A percentile compares a stretch with the other conserved stretches of the same genome.
phyloP scores from a whole-genome alignment of 2,329 filamentous ascomycete genomes.

The Ophiostoma sp. region DNA sequence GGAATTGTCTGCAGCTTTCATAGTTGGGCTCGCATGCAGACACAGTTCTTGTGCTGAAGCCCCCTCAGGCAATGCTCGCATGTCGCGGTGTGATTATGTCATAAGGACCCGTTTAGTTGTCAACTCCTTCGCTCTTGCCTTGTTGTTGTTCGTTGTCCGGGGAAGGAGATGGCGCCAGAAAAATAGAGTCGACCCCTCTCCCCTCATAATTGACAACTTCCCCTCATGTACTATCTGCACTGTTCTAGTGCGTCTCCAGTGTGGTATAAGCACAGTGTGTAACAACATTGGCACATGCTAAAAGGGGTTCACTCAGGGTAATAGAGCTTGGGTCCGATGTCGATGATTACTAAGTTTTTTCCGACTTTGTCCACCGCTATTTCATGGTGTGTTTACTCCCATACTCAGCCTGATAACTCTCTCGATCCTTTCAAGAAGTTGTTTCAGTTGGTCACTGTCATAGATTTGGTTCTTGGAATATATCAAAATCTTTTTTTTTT shows the following conservation, averaged over 20 bases:
- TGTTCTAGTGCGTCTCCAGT: not conserved
- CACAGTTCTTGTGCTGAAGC: not conserved
- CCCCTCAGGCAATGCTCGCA: not conserved
- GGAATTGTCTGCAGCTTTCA: not conserved
- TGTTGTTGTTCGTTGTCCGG: constrained; percentile 25
- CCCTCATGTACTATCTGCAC: not conserved
- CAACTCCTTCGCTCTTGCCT: constrained; percentile 14
- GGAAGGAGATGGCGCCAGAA: constrained; percentile 20
- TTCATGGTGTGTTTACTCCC: not conserved
- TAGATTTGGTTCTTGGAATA: not conserved
- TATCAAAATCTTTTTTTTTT: not conserved
- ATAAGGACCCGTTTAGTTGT: not conserved
- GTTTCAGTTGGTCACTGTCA: not conserved
- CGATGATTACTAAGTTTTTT: not conserved
- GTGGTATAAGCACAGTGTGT: not conserved
- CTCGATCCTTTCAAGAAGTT: not conserved
- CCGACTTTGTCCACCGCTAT: constrained; percentile 5
- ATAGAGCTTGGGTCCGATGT: not conserved
- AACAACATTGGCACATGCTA: not conserved
- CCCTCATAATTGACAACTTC: constrained; percentile 17
- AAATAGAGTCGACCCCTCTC: constrained; percentile 24
- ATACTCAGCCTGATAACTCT: not conserved
- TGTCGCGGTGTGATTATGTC: not conserved
- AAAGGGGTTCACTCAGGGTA: not conserved
- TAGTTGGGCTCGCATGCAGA: constrained; percentile 13